Conservation (phyloP, 2,329 filamentous ascomycete genomes). For the Phoma herbarum region DNA sequence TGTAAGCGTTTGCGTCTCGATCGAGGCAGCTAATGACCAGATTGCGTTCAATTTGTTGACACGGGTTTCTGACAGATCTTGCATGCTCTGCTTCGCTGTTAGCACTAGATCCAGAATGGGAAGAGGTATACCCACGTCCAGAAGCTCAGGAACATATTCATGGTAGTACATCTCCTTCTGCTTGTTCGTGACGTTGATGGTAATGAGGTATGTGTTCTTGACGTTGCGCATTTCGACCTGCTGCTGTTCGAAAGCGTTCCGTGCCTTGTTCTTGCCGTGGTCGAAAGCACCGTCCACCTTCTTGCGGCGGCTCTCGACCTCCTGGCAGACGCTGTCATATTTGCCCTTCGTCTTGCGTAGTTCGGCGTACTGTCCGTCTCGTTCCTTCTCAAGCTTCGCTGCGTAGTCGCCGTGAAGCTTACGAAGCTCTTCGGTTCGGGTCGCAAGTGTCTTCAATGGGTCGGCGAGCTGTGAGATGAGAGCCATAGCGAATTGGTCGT, state of each 20-base stretch:
- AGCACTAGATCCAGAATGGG: background rate
- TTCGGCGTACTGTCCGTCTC: slow-evolving; percentile 83
- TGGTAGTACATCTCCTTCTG: slow-evolving; percentile 98
- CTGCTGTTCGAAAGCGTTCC: slow-evolving; percentile 91
- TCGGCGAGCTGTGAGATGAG: slow-evolving; percentile 84
- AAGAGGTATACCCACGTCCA: slow-evolving; percentile 71
- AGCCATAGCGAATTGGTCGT: slow-evolving; percentile 83
- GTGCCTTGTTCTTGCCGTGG: slow-evolving; percentile 83
- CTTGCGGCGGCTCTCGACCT: slow-evolving; percentile 92
- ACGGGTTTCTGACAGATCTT: slow-evolving; percentile 91
- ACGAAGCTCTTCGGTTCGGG: slow-evolving; percentile 87
- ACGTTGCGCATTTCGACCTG: slow-evolving; percentile 94
- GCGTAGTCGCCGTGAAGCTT: slow-evolving; percentile 92
- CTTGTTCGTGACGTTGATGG: slow-evolving; percentile 96
- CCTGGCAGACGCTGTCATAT: slow-evolving; percentile 92
- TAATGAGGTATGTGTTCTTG: slow-evolving; percentile 98
- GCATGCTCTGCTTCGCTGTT: slow-evolving; percentile 65
- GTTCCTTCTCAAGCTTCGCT: slow-evolving; percentile 85
- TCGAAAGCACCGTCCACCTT: slow-evolving; percentile 96
- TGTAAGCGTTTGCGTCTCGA: slow-evolving; percentile 82
- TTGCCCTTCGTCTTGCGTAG: slow-evolving; percentile 90
- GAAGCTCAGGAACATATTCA: slow-evolving; percentile 91
- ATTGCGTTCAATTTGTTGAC: slow-evolving; percentile 83
- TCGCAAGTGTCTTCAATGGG: slow-evolving; percentile 77
- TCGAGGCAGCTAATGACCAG: slow-evolving; percentile 80